phyloP scores from a whole-genome alignment of 768 basidiomycete genomes.

The Macrolepiota albuminosa region DNA sequence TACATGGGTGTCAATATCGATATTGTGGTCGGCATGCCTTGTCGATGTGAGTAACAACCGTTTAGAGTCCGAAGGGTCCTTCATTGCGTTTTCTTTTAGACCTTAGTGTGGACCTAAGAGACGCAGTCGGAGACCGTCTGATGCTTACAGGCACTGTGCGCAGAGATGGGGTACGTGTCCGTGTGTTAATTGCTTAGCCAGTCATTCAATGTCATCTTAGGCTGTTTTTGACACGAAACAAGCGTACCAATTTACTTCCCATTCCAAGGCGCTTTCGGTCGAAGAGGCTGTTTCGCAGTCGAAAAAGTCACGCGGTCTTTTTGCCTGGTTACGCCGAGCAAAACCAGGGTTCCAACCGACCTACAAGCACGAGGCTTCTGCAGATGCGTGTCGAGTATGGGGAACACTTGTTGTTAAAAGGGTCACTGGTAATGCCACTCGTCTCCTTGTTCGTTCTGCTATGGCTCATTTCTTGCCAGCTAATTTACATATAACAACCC shows the following conservation, averaged over 20 bases:
- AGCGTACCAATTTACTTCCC: constrained; percentile 67
- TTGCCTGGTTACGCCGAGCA: constrained; percentile 48
- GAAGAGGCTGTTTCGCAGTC: constrained; percentile 69
- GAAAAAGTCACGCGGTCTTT: constrained; percentile 68
- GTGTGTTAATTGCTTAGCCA: not conserved
- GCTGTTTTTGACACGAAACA: constrained; percentile 79
- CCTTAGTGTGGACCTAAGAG: constrained; percentile 84
- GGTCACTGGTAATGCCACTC: constrained; percentile 64
- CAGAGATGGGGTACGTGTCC: constrained; percentile 71
- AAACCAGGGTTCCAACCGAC: constrained; percentile 60
- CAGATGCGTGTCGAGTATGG: constrained; percentile 79
- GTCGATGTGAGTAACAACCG: constrained; percentile 62
- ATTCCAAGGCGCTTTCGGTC: constrained; percentile 62
- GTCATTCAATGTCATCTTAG: constrained; percentile 26
- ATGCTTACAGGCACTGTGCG: constrained; percentile 74
- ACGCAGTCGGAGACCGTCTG: constrained; percentile 90
- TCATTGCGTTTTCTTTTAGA: constrained; percentile 36
- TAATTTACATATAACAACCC: constrained; percentile 90
- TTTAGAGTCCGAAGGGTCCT: not conserved
- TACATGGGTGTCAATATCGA: constrained; percentile 88
- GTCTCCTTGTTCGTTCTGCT: not conserved
- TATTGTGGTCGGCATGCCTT: constrained; percentile 90
- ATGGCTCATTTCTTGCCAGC: constrained; percentile 32
- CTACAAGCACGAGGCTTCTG: constrained; percentile 63
- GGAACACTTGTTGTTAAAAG: constrained; percentile 83